Base-by-base conservation (phyloP, 768 basidiomycete species). In the Rhodotorula paludigena region DNA sequence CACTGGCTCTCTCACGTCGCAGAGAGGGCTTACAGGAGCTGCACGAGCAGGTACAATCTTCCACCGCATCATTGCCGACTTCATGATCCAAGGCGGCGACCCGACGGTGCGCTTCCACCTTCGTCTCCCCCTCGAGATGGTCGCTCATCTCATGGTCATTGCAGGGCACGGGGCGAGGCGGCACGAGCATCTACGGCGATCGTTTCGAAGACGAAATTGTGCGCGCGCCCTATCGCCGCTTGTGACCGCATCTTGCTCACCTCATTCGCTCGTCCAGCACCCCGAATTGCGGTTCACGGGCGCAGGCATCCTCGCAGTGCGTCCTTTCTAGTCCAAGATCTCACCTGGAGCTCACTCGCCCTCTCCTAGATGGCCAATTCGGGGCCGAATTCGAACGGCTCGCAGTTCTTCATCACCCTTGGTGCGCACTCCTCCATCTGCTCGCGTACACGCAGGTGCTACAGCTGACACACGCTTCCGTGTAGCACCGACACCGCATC, bases 21-120 rank as follows among this genome's bases (percentile, higher is more conserved):
- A 15, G 42, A 28, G 14, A 5, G 32, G 10, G n/a, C 39, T 18
- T 8, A 52, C 15, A 15, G 21, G 3, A 3, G 3, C 1, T 11
- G 9, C 33, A 7, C 23, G 5, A 12, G 39, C 92, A 73, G 86
- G 86, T 30, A 84, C 89, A 8, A 76, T 90, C 55, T 97, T 96
- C 77, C 94, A 97, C 80, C 87, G 94, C 42, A 88, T 98, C 73
- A 88, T 98, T 28, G 74, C 93, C 88, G 92, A 93, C 77, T 97
- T 97, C 76, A 97, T 97, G 94, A 86, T 96, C 23, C 94, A 99
- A 81, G 87, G 80, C 21, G 71, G 71, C 14, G 71, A 72, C 48
- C 71, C 71, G 0, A 72, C 71, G 0, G 62, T 63, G 25, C 54
- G 62, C 30, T 21, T 5, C 15, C 23, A 11, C 3, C n/a, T 16